Percentiles rank a stretch among this genome's conserved stretches.
These are phyloP conservation scores for Flaveria brownii DNA, from an alignment of 129 eudicot genomes.

Conservation along the genomic window DNA sequence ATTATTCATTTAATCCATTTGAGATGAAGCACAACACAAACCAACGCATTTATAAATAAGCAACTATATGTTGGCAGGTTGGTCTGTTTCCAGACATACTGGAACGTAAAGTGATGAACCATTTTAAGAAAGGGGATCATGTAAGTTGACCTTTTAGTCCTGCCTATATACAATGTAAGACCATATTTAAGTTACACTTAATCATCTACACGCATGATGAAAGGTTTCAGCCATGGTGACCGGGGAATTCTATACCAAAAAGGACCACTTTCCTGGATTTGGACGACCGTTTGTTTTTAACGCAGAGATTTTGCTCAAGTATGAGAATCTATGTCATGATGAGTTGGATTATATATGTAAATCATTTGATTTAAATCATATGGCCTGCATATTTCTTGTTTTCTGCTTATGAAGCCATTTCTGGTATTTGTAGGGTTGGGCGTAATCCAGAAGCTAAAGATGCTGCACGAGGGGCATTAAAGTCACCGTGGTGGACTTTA, in stretches of 20 bases:
- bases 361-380: not conserved
- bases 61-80: constrained; percentile 51
- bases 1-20: not conserved
- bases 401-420: constrained; percentile 8
- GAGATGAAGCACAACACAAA: not conserved
- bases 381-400: not conserved
- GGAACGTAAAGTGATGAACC: constrained; percentile 81
- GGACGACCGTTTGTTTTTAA: constrained; percentile 94
- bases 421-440: constrained; percentile 69
- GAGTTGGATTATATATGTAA: not conserved
- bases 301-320: constrained; percentile 84
- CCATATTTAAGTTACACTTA: constrained; percentile 15
- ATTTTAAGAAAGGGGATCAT: constrained; percentile 84
- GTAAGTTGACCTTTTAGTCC: constrained; percentile 50
- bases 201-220: constrained; percentile 38
- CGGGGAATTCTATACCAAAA: constrained; percentile 93
- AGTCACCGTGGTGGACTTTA: constrained; percentile 99
- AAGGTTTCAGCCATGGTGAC: constrained; percentile 99
- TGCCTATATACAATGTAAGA: constrained; percentile 7
- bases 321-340: constrained; percentile 25
- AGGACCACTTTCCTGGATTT: constrained; percentile 98
- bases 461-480: constrained; percentile 93
- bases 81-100: constrained; percentile 91
- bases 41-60: not conserved
- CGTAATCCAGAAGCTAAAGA: constrained; percentile 90